These are phyloP conservation scores for Yamadazyma tumulicola DNA, from an alignment of 805 yeast species.

Conservation along the genomic window DNA sequence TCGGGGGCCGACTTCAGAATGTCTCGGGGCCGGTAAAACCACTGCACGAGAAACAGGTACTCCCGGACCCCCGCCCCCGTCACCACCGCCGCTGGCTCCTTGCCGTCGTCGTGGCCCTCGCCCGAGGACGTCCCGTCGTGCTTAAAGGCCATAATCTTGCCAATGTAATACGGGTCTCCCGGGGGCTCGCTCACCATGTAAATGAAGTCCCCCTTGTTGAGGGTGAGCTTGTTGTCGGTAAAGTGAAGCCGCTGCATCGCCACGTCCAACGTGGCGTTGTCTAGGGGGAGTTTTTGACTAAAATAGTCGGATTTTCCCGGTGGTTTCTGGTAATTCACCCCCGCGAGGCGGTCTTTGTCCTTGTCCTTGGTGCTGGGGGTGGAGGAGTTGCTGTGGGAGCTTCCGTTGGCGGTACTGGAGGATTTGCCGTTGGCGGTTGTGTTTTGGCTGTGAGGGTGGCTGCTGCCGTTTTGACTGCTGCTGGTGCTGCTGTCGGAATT, in stretches of 20 bases:
- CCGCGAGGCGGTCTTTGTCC: too few relatives aligned
- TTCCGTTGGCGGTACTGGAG: neutral
- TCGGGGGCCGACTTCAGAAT: constrained; percentile 65
- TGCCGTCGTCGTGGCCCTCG: too few relatives aligned
- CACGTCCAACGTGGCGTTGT: constrained; percentile 39
- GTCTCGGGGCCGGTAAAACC: constrained; percentile 90
- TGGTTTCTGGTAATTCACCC: too few relatives aligned
- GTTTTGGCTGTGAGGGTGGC: neutral
- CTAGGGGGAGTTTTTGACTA: constrained; percentile 39
- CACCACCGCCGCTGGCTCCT: neutral
- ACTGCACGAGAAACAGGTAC: constrained; percentile 68
- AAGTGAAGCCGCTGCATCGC: constrained; percentile 35
- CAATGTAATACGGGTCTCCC: constrained; percentile 91
- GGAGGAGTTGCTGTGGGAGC: constrained; percentile 47
- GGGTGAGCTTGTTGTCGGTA: constrained; percentile 15
- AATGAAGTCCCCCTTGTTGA: constrained; percentile 61
- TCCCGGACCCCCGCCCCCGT: constrained; percentile 41
- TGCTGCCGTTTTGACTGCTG: neutral
- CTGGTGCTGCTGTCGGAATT: neutral
- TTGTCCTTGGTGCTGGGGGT: constrained; percentile 46
- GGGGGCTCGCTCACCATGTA: constrained; percentile 90
- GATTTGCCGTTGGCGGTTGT: neutral
- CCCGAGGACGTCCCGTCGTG: constrained; percentile 1
- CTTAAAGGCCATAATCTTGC: constrained; percentile 71
- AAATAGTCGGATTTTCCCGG: constrained; percentile 35